phyloP scores from a whole-genome alignment of 2,329 filamentous ascomycete genomes.

The Neophaeococcomyces mojaviensis region DNA sequence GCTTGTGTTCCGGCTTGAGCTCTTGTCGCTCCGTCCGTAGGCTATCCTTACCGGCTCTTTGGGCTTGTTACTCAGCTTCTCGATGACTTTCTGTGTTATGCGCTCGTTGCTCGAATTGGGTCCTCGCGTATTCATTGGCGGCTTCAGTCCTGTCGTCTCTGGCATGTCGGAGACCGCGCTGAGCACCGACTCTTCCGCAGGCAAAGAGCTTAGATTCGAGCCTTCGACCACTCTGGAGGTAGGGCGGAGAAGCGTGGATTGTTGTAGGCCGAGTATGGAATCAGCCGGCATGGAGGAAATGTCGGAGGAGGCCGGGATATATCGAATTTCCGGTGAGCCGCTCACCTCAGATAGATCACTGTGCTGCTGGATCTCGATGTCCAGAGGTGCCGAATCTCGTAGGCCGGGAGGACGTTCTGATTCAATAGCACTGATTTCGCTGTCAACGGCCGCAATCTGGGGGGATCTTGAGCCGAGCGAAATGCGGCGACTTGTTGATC shows the following conservation, averaged over 20 bases:
- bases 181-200: constrained; percentile 4
- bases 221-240: constrained; percentile 16
- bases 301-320: constrained; percentile 62
- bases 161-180: constrained; percentile 16
- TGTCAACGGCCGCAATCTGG: constrained; percentile 26
- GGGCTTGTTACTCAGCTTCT: constrained; percentile 53
- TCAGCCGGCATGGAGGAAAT: constrained; percentile 77
- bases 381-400: constrained; percentile 59
- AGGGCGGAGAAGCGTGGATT: constrained; percentile 35
- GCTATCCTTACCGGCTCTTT: constrained; percentile 34
- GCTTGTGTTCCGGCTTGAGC: constrained; percentile 37
- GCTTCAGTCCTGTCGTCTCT: constrained; percentile 46
- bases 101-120: constrained; percentile 60
- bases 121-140: constrained; percentile 51
- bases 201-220: constrained; percentile 5
- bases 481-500: constrained; percentile 62
- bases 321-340: constrained; percentile 53
- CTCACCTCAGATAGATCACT: constrained; percentile 61
- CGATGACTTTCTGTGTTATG: constrained; percentile 60
- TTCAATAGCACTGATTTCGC: constrained; percentile 63
- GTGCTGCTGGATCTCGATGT: constrained; percentile 73
- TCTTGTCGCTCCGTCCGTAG: constrained; percentile 35
- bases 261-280: constrained; percentile 56
- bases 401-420: constrained; percentile 60
- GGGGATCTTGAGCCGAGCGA: constrained; percentile 44